These are phyloP conservation scores for Claviceps quebecensis DNA, from an alignment of 2,329 filamentous ascomycete species.

Conservation along the genomic window DNA sequence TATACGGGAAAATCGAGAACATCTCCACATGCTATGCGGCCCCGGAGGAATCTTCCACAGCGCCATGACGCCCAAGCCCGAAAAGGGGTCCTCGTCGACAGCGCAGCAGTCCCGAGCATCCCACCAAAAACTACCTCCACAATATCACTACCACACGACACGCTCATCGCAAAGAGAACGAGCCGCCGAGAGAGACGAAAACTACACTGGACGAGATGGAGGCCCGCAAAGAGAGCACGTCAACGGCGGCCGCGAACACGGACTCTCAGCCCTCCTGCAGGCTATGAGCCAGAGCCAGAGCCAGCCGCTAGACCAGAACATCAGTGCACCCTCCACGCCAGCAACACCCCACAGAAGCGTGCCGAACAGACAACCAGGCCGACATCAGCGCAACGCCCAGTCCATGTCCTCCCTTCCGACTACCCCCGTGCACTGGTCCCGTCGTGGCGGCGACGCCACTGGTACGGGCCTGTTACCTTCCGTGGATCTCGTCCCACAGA, in stretches of 20 bases:
- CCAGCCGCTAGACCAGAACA: conserved; percentile 26
- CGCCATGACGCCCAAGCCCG: conserved; percentile 43
- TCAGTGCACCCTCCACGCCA: conserved; percentile 62
- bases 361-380: conserved; percentile 35
- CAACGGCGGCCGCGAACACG: conserved; percentile 28
- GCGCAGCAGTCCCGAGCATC: conserved; percentile 31
- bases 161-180: conserved; percentile 13
- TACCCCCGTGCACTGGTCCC: conserved; percentile 48
- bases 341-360: conserved; percentile 30
- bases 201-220: background rate
- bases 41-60: conserved; percentile 55
- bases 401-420: conserved; percentile 74
- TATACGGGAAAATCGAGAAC: conserved; percentile 80
- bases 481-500: conserved; percentile 46
- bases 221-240: conserved; percentile 15
- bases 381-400: conserved; percentile 63
- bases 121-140: background rate
- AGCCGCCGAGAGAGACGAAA: background rate
- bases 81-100: conserved; percentile 20
- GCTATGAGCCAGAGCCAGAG: conserved; percentile 66
- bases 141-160: conserved; percentile 29
- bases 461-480: conserved; percentile 41
- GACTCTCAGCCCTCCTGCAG: conserved; percentile 68
- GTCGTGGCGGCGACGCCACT: conserved; percentile 26
- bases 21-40: conserved; percentile 65